These are phyloP conservation scores for Venturia asperata DNA, from an alignment of 2,329 filamentous ascomycete genomes.

Conservation along the genomic window DNA sequence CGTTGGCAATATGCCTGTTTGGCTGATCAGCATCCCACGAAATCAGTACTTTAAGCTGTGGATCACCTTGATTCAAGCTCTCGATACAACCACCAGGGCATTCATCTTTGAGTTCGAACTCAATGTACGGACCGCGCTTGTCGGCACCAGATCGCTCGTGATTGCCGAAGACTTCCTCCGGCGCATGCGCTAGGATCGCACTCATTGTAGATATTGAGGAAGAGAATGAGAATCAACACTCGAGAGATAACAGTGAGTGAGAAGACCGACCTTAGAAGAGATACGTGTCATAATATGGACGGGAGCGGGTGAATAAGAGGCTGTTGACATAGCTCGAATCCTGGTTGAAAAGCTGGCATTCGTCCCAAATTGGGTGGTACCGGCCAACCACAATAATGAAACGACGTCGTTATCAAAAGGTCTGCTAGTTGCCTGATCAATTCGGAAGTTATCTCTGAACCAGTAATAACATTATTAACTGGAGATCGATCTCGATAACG, in stretches of 20 bases:
- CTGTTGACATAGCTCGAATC: no score
- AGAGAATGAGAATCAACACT: background rate
- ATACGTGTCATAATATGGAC: background rate
- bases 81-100: background rate
- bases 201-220: background rate
- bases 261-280: background rate
- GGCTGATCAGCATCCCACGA: background rate
- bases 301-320: no score
- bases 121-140: background rate
- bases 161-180: background rate
- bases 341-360: no score
- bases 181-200: background rate
- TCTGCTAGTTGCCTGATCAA: no score
- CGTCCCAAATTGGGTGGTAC: no score
- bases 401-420: no score
- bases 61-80: background rate
- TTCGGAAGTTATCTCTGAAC: no score
- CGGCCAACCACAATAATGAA: no score
- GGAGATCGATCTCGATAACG: no score
- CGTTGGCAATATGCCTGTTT: background rate
- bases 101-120: background rate
- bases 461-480: no score
- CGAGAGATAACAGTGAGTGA: background rate
- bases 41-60: background rate
- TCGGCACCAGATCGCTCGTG: background rate